Evolutionary conservation across 345 rosid species (phyloP).

Genomic region (Nasturtium officinale): DNA sequence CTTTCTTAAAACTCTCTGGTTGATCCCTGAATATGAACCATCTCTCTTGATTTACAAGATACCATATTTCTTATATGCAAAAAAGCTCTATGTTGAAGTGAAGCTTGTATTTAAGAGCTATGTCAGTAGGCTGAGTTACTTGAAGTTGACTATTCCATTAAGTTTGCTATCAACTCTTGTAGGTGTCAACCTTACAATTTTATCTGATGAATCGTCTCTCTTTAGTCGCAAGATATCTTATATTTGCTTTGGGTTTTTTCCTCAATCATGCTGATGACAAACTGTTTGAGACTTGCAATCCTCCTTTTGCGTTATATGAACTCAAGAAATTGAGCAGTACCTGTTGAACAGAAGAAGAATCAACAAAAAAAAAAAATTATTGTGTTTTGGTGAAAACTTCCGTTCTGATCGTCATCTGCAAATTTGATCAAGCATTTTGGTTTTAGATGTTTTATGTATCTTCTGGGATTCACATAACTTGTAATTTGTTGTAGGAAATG

Average conservation of each 20-base stretch:
- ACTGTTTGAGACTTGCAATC: background rate
- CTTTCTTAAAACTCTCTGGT: slow-evolving; percentile 12
- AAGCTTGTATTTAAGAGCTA: slow-evolving; percentile 19
- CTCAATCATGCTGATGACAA: background rate
- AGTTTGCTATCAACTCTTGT: slow-evolving; percentile 8
- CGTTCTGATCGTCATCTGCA: slow-evolving; percentile 9
- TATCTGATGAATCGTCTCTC: slow-evolving; percentile 7
- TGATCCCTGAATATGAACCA: background rate
- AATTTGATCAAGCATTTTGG: background rate
- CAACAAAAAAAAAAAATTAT: background rate
- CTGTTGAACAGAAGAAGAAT: background rate
- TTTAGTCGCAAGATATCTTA: slow-evolving; percentile 24
- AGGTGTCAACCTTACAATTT: slow-evolving; percentile 5
- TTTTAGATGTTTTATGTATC: slow-evolving; percentile 8
- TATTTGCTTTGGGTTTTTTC: background rate
- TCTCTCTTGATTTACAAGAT: slow-evolving; percentile 15
- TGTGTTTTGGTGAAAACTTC: slow-evolving; percentile 14
- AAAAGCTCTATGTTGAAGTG: slow-evolving; percentile 13
- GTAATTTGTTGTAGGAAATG: slow-evolving; percentile 44
- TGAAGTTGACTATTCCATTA: background rate
- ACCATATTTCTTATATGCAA: slow-evolving; percentile 4
- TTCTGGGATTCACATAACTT: slow-evolving; percentile 9
- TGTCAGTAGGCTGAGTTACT: slow-evolving; percentile 14
- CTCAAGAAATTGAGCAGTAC: background rate
- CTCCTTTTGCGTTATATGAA: slow-evolving; percentile 13